These are phyloP conservation scores for Clonostachys byssicola DNA, from an alignment of 2,329 filamentous ascomycete species.

Conservation along the genomic window DNA sequence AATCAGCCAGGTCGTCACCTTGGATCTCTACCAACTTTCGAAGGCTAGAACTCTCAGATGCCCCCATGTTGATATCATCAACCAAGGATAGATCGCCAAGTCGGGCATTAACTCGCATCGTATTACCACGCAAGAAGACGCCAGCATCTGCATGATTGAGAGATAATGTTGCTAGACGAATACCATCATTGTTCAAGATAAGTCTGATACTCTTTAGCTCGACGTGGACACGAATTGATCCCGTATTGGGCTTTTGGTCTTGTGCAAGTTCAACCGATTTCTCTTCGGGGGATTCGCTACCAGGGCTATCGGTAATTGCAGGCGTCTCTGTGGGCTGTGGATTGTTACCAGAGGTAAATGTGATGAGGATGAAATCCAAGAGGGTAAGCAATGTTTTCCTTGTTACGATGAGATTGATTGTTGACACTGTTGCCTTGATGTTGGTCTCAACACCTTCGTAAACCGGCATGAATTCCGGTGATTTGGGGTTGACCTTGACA, in stretches of 20 bases:
- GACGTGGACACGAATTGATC: slow-evolving; percentile 89
- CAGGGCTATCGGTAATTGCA: slow-evolving; percentile 25
- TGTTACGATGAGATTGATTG: slow-evolving; percentile 94
- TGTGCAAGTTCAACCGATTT: slow-evolving; percentile 24
- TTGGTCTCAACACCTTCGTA: slow-evolving; percentile 95
- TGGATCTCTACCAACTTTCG: slow-evolving; percentile 91
- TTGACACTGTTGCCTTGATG: slow-evolving; percentile 84
- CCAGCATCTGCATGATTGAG: slow-evolving; percentile 90
- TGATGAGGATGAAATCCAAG: slow-evolving; percentile 88
- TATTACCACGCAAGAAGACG: slow-evolving; percentile 79
- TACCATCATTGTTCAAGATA: slow-evolving; percentile 96
- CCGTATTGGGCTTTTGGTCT: slow-evolving; percentile 34
- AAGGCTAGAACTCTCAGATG: slow-evolving; percentile 73
- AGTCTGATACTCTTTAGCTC: slow-evolving; percentile 90
- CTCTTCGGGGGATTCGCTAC: slow-evolving; percentile 29
- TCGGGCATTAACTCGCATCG: slow-evolving; percentile 82
- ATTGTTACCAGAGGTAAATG: slow-evolving; percentile 68
- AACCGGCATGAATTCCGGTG: slow-evolving; percentile 86
- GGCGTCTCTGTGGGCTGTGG: slow-evolving; percentile 24
- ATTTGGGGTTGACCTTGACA: slow-evolving; percentile 81
- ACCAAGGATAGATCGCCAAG: slow-evolving; percentile 85
- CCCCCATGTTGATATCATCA: slow-evolving; percentile 91
- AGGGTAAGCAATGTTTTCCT: slow-evolving; percentile 87
- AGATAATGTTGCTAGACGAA: slow-evolving; percentile 86
- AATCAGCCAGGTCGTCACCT: slow-evolving; percentile 91